phyloP scores from a whole-genome alignment of 2,329 filamentous ascomycete genomes.

The Xylaria sp. region DNA sequence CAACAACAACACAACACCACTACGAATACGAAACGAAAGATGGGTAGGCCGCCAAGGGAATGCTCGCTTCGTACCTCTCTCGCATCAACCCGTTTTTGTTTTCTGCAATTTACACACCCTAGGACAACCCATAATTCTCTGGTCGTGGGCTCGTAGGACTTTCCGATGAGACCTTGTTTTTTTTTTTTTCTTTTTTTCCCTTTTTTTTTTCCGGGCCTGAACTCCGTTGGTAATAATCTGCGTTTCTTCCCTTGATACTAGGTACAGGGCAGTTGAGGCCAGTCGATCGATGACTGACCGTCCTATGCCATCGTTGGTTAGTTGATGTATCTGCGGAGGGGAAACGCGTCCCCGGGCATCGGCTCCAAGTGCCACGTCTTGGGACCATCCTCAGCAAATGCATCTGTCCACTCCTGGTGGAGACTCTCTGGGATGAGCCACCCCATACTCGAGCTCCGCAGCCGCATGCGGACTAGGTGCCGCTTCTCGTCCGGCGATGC shows the following conservation, averaged over 20 bases:
- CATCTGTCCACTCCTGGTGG: constrained; percentile 55
- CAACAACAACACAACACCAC: background rate
- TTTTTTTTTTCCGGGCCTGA: constrained; percentile 2
- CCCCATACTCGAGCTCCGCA: constrained; percentile 57
- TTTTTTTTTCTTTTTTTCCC: background rate
- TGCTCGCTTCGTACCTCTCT: constrained; percentile 1
- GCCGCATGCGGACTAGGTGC: constrained; percentile 65
- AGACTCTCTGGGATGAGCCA: constrained; percentile 59
- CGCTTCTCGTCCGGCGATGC: constrained; percentile 51
- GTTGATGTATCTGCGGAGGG: constrained; percentile 61
- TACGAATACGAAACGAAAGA: constrained; percentile 4
- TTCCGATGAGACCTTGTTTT: background rate
- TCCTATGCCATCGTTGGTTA: constrained; percentile 49
- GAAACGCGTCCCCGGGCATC: constrained; percentile 65
- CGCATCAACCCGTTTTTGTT: background rate
- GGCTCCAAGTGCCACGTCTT: constrained; percentile 64
- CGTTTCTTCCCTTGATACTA: background rate
- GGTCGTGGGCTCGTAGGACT: background rate
- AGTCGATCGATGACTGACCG: background rate
- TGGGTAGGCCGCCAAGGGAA: constrained; percentile 12
- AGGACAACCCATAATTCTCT: constrained; percentile 4
- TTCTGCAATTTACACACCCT: constrained; percentile 18
- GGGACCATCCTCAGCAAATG: constrained; percentile 52
- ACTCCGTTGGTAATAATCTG: constrained; percentile 5
- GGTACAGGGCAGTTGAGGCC: background rate